phyloP scores from a whole-genome alignment of 2,329 filamentous ascomycete genomes.

The Neocatenulostroma microsporum region DNA sequence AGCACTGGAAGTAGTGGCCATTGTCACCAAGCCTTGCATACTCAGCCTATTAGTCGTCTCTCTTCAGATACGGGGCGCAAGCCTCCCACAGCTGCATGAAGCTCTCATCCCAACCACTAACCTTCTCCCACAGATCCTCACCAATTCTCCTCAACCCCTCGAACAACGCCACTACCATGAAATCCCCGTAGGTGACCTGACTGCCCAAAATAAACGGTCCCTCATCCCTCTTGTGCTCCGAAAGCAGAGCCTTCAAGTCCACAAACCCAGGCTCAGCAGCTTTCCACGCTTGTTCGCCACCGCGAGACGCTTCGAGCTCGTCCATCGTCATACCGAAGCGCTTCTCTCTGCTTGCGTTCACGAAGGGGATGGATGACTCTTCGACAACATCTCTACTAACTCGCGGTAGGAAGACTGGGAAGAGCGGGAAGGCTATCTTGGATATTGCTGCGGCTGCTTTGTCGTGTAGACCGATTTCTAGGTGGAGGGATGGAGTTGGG shows the following conservation, averaged over 20 bases:
- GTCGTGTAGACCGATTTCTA: slow-evolving; percentile 13
- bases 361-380: slow-evolving; percentile 22
- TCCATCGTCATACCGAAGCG: slow-evolving; percentile 16
- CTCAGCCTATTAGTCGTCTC: slow-evolving; percentile 10
- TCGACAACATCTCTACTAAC: slow-evolving; percentile 14
- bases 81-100: slow-evolving; percentile 14
- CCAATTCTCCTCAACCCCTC: slow-evolving; percentile 16
- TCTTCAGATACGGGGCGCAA: slow-evolving; percentile 15
- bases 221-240: slow-evolving; percentile 16
- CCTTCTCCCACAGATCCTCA: slow-evolving; percentile 12
- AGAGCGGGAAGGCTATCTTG: slow-evolving; percentile 16
- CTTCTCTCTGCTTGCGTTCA: slow-evolving; percentile 11
- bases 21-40: too few species aligned
- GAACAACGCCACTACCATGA: slow-evolving; percentile 17
- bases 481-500: slow-evolving; percentile 14
- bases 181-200: slow-evolving; percentile 19
- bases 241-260: slow-evolving; percentile 13
- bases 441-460: slow-evolving; percentile 7
- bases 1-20: too few species aligned
- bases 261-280: slow-evolving; percentile 13
- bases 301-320: slow-evolving; percentile 22
- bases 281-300: slow-evolving; percentile 23
- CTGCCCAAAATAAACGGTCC: slow-evolving; percentile 21
- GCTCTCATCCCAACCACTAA: slow-evolving; percentile 1
- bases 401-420: slow-evolving; percentile 16